These are phyloP conservation scores for Boehmeria nivea DNA, from an alignment of 306 rosid species.

Conservation along the genomic window DNA sequence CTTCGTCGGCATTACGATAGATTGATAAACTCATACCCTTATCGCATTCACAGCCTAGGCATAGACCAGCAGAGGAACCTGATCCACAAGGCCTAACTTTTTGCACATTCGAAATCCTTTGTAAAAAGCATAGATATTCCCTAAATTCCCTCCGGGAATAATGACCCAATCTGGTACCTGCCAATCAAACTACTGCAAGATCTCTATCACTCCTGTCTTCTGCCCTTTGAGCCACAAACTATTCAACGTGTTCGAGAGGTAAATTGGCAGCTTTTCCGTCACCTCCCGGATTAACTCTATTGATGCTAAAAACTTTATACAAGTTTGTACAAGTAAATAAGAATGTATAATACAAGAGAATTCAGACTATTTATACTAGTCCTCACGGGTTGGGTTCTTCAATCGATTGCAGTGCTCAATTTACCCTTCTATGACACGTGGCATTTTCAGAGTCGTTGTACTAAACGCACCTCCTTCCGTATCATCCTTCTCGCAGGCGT, in stretches of 20 bases:
- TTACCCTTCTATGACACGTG: too few relatives aligned
- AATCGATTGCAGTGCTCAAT: too few relatives aligned
- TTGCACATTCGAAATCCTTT: constrained; percentile 78
- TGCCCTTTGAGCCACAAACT: constrained; percentile 79
- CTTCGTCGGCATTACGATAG: too few relatives aligned
- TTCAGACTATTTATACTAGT: too few relatives aligned
- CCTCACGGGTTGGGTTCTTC: too few relatives aligned
- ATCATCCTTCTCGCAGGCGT: too few relatives aligned
- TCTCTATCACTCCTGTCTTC: constrained; percentile 80
- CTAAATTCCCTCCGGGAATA: constrained; percentile 73
- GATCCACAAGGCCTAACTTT: constrained; percentile 73
- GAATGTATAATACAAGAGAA: too few relatives aligned
- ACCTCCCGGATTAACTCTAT: constrained; percentile 74
- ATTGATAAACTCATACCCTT: too few relatives aligned
- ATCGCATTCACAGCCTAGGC: constrained; percentile 86
- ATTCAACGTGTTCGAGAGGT: constrained; percentile 62
- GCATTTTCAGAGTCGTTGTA: too few relatives aligned
- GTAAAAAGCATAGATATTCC: constrained; percentile 80
- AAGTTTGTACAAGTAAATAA: too few relatives aligned
- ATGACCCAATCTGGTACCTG: constrained; percentile 87
- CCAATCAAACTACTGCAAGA: constrained; percentile 84
- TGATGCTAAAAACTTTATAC: too few relatives aligned
- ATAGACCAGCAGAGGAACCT: constrained; percentile 80
- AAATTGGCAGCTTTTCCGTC: constrained; percentile 62
- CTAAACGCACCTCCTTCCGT: too few relatives aligned